Evolutionary conservation across 164 flowering plant genomes (phyloP), one percentile per base, ranked within the genome.

Genomic region (Cinnamomum micranthum): DNA sequence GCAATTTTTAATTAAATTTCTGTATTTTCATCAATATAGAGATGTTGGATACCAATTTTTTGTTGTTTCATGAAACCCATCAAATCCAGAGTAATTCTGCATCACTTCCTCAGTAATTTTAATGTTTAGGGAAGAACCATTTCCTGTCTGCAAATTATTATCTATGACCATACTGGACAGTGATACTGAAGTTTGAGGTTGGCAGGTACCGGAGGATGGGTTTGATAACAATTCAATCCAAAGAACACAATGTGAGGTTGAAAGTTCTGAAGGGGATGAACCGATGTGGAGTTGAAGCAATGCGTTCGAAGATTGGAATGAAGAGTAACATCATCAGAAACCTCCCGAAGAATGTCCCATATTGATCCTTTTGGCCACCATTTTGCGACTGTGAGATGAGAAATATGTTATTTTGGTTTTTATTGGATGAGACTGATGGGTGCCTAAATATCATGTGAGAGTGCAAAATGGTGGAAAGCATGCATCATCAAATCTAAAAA

Each of bases 121-220:
- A 17, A 55, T 55, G n/a, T 20, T 55, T 55, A 55, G 60, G 13
- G n/a, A 20, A 55, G n/a, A 55, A 17, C 20, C n/a, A 41, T 41
- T 41, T 41, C 11, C 10, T 41, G 47, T 41, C 10, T 7, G 47
- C 11, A 41, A 41, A 41, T 41, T 41, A 41, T 41, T 41, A 7
- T 41, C 10, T 41, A 41, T 41, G 1, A 41, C 47, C 47, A 41
- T 41, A 41, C n/a, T 60, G 23, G 68, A 41, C 22, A 1, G 66
- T 62, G 74, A 28, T 14, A 55, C 15, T 14, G 59, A 22, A 23
- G 5, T 50, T 35, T 65, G 4, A 74, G n/a, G 3, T n/a, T 71
- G 70, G 72, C 89, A 95, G 98, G 86, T 95, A 95, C 77, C 83
- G 74, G 83, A 89, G 94, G 86, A 90, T 95, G 97, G 97, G 99